Evolutionary conservation across 257 asterid genomes (phyloP), one percentile per base, ranked within the genome.

Genomic region (Solanum boliviense): DNA sequence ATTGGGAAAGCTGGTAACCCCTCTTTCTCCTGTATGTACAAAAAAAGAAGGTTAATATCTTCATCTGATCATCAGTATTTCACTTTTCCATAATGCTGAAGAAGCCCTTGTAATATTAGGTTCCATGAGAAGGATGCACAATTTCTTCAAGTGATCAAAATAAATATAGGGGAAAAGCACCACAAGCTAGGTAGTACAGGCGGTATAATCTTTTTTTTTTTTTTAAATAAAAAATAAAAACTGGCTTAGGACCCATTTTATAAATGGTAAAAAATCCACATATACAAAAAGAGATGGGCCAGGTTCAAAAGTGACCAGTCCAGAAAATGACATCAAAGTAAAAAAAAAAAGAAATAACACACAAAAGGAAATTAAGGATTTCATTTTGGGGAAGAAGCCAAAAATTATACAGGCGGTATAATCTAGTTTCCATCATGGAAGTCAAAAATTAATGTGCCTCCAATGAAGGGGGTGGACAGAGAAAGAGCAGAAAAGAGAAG

Each of bases 1-100:
- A 96, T 96, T 7, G 99, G 99, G 91, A 96, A 96, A 87, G 98
- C 95, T 70, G 98, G 99, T 86, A 96, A 87, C 70, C 98, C 98
- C 46, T 95, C 98, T 86, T 95, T 95, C 76, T 95, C 98, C 98
- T 95, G 95, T 74, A 88, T 38, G n/a, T 46, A 46, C 4, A 79
- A 18, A 81, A 76, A 81, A 27, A 29, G 25, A 81, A 81, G 85
- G 12, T 81, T 29, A 81, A 5, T 46, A 81, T 46, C 85, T 18
- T 81, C 29, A 46, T 46, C 67, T 79, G 11, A 81, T 44, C 3
- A 10, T 81, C 18, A 5, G 85, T 46, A 81, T 81, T 25, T 46
- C 4, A 79, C 65, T 79, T 44, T 79, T 41, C 65, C 84, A 79
- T 41, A 78, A 46, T 46, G 39, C 68, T 15, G 25, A 25, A 44